Evolutionary conservation across 2,329 filamentous ascomycete genomes (phyloP), one percentile per base, ranked within the genome.

Genomic region (Lecanicillium sp.): DNA sequence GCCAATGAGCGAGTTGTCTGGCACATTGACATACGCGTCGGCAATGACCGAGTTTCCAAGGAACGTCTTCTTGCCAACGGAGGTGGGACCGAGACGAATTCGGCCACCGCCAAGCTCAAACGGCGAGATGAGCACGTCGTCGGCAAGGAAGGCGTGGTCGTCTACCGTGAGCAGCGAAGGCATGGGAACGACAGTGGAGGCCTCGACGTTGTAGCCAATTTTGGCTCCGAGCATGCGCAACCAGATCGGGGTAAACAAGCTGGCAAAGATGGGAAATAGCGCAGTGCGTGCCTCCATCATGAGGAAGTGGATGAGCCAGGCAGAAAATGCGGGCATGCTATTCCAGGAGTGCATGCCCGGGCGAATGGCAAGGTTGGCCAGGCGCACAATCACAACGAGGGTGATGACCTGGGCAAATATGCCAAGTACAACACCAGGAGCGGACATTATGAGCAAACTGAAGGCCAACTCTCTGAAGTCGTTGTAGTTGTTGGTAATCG

Each of bases 21-120:
- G 52, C 3, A 57, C 47, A 15, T 45, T 47, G 12, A 53, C 38
- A 26, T 49, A 50, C 4, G 40, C 44, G 27, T 52, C 50, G 10
- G 55, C 51, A 23, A 57, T 56, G 30, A 48, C 55, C 15, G 55
- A 57, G 40, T 57, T 57, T 6, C 55, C 55, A 9, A 56, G 51
- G 35, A 57, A 57, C 0, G 54, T 29, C 49, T 51, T 51, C 9
- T 21, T 35, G 5, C 52, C 55, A 5, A 56, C 44, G 0, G 52
- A 44, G 4, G 49, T 44, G 9, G 46, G 26, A 5, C 54, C 54
- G 8, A 56, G 10, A 5, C 42, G 50, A n/a, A 55, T 46, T 2
- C 33, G 42, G 7, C 54, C 54, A 6, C n/a, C 36, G 12, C 29
- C 23, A 17, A 56, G 50, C 32, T 52, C 52, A 33, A 48, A 55